Base-by-base conservation (phyloP, 176 grass and related monocot species). In the Aegilops longissima region DNA sequence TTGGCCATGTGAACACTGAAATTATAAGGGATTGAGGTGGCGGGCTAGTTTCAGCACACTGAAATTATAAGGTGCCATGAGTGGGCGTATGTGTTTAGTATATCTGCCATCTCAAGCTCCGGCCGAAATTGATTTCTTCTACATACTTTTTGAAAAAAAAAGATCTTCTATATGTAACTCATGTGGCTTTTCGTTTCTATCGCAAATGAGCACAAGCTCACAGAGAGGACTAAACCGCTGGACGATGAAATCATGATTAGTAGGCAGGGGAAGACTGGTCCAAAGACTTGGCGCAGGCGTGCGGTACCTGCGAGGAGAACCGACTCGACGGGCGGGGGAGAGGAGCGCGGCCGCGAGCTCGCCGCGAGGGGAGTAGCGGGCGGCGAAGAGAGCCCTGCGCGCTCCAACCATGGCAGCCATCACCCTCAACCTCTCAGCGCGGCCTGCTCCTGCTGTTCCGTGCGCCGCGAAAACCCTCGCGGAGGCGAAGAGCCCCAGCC, bases 321-420 rank as follows among this genome's bases (percentile, higher is more conserved):
- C 82, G 77, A 70, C 8, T 5, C 29, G 70, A 23, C 86, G 30
- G 82, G 79, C 66, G 8, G 78, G 61, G 12, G 52, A 25, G 12
- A 70, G 11, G 71, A 83, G 77, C 58, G 77, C 77, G 38, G 62
- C 78, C 6, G 88, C 63, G 49, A 82, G 20, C 36, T 64, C 51
- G 14, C 77, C 76, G 70, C 82, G 90, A 69, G 77, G 62, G 52
- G 90, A 81, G 77, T 63, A 77, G 70, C 82, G 90, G 30, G 86
- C 69, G 70, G 86, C 70, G 4, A 91, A 35, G 27, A 91, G 76
- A 40, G 69, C 85, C 77, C 90, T 91, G 70, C 90, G 90, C 51
- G 86, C 90, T 77, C 81, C 90, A 33, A 91, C 70, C 90, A 91
- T 88, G 77, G 82, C 77, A 16, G 86, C 70, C 85, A 91, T 91